Evolutionary conservation across 805 yeast species (phyloP).

Genomic region (Wickerhamiella siamensis): DNA sequence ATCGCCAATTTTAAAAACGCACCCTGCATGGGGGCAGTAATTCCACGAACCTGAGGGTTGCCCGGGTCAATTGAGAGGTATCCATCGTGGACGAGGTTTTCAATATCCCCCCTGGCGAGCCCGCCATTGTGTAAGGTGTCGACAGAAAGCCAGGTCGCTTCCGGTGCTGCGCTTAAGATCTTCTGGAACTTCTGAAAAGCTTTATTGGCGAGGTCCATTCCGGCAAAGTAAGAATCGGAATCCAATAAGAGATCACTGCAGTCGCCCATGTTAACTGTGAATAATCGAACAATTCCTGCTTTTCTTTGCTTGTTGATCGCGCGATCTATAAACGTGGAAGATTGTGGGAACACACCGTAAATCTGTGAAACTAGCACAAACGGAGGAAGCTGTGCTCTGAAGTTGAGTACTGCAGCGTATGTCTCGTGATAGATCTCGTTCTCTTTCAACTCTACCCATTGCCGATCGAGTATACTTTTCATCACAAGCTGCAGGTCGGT

Average conservation of each 20-base stretch:
- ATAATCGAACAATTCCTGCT: slow-evolving; percentile 18
- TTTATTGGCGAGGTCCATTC: slow-evolving; percentile 3
- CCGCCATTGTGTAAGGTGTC: slow-evolving; percentile 17
- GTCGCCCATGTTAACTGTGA: slow-evolving; percentile 21
- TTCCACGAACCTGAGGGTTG: slow-evolving; percentile 19
- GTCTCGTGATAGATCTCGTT: slow-evolving; percentile 18
- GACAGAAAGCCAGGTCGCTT: slow-evolving; percentile 17
- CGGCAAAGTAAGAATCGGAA: slow-evolving; percentile 14
- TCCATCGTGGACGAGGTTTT: slow-evolving; percentile 21
- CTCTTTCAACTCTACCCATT: slow-evolving; percentile 25
- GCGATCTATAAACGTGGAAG: slow-evolving; percentile 27
- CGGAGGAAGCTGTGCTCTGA: slow-evolving; percentile 22
- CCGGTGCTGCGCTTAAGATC: slow-evolving; percentile 19
- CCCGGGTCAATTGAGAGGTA: slow-evolving; percentile 25
- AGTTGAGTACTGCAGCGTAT: slow-evolving; percentile 17
- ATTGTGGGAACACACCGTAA: slow-evolving; percentile 24
- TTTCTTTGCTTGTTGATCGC: slow-evolving; percentile 17
- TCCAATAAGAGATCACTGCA: slow-evolving; percentile 24
- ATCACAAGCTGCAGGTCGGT: slow-evolving; percentile 18
- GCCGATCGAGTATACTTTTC: slow-evolving; percentile 14
- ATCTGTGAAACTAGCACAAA: slow-evolving; percentile 23
- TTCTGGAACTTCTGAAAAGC: slow-evolving; percentile 11
- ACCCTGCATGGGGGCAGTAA: slow-evolving; percentile 28
- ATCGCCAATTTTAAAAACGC: slow-evolving; percentile 23
- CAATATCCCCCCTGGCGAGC: slow-evolving; percentile 10